These are phyloP conservation scores for Flaveria linearis DNA, from an alignment of 129 eudicot species.

Conservation along the genomic window DNA sequence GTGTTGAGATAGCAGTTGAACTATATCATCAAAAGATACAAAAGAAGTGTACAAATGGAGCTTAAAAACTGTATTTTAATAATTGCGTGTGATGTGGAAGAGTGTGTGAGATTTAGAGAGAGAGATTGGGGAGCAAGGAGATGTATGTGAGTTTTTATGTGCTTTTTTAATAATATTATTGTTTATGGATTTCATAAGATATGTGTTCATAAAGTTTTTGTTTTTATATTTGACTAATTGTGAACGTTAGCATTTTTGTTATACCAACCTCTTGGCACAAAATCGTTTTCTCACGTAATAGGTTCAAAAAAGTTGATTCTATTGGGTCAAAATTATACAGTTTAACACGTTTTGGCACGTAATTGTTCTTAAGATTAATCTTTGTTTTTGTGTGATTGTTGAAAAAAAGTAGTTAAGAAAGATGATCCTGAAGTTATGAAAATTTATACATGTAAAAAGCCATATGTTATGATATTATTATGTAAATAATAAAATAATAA, in stretches of 20 bases:
- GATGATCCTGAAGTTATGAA: neutral
- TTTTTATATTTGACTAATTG: neutral
- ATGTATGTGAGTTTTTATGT: neutral
- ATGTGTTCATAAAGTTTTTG: neutral
- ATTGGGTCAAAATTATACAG: neutral
- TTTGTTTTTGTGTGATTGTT: neutral
- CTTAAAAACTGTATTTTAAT: conserved; percentile 28
- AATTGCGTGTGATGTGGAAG: conserved; percentile 36
- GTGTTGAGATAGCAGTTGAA: conserved; percentile 35
- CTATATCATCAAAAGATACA: conserved; percentile 25
- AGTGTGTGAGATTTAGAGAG: neutral
- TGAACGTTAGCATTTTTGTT: neutral
- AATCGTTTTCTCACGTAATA: neutral
- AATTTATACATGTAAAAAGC: too few species aligned
- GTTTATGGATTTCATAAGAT: neutral
- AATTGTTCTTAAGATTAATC: neutral
- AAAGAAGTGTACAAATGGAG: conserved; percentile 32
- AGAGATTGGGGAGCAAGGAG: neutral
- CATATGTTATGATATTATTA: too few species aligned
- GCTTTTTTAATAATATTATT: too few species aligned
- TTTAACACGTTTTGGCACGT: neutral
- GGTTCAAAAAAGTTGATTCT: conserved; percentile 3
- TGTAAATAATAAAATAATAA: too few species aligned
- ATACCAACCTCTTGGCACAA: neutral
- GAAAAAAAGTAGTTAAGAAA: too few species aligned